phyloP scores from a whole-genome alignment of 129 eudicot species.

The Flaveria linearis region DNA sequence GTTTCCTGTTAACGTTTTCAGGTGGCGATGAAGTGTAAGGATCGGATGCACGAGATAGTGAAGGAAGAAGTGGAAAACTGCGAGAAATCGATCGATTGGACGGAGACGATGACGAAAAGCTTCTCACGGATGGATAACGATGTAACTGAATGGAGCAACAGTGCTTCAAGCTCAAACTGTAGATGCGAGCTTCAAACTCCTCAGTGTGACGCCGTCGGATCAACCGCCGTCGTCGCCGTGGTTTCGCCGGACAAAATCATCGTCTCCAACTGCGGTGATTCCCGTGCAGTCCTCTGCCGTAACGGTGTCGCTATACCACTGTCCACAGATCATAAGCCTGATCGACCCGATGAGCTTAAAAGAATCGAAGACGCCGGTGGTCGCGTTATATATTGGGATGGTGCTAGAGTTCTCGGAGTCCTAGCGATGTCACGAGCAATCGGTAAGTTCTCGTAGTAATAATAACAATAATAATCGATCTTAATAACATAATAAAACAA shows the following conservation, averaged over 20 bases:
- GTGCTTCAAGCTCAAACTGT: slow-evolving; percentile 42
- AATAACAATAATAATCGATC: neutral
- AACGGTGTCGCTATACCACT: slow-evolving; percentile 85
- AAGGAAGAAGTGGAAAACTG: slow-evolving; percentile 54
- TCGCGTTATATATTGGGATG: slow-evolving; percentile 96
- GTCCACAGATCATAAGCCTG: slow-evolving; percentile 94
- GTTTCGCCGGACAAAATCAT: slow-evolving; percentile 65
- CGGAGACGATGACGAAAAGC: slow-evolving; percentile 49
- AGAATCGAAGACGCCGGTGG: slow-evolving; percentile 92
- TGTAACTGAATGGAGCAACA: slow-evolving; percentile 47
- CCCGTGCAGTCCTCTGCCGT: slow-evolving; percentile 88
- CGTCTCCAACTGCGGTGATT: slow-evolving; percentile 91
- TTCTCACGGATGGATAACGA: slow-evolving; percentile 84
- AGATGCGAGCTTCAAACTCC: slow-evolving; percentile 91
- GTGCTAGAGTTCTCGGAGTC: slow-evolving; percentile 91
- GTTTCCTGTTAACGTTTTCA: slow-evolving; percentile 1
- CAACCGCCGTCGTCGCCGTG: slow-evolving; percentile 90
- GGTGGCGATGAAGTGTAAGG: slow-evolving; percentile 92
- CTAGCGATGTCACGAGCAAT: slow-evolving; percentile 97
- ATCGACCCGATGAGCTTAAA: slow-evolving; percentile 76
- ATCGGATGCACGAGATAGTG: slow-evolving; percentile 88
- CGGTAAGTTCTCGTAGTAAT: slow-evolving; percentile 31
- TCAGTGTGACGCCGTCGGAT: slow-evolving; percentile 96
- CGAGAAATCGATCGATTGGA: slow-evolving; percentile 45
- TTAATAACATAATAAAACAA: neutral